phyloP scores from a whole-genome alignment of 768 basidiomycete species.

The Kwoniella sp. region DNA sequence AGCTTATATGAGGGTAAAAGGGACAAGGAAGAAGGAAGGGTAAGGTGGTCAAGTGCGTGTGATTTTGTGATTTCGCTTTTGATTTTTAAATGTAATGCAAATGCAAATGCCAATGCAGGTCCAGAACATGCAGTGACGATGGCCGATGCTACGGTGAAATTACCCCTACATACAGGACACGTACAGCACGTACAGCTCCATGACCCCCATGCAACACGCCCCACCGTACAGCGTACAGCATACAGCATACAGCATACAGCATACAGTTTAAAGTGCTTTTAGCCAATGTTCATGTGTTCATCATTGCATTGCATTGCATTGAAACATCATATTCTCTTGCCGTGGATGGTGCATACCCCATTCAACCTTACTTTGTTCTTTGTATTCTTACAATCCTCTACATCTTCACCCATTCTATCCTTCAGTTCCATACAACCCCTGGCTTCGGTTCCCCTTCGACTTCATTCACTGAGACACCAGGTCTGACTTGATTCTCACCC shows the following conservation, averaged over 20 bases:
- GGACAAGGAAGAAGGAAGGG: background rate
- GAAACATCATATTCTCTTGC: background rate
- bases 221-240: background rate
- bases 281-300: slow-evolving; percentile 17
- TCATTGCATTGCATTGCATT: too few relatives aligned
- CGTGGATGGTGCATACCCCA: background rate
- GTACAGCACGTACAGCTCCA: background rate
- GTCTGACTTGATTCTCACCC: too few relatives aligned
- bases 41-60: background rate
- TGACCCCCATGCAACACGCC: background rate
- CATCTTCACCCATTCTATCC: too few relatives aligned
- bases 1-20: too few relatives aligned
- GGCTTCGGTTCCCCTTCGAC: background rate
- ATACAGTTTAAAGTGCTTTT: slow-evolving; percentile 9
- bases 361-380: background rate
- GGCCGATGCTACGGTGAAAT: background rate
- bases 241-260: background rate
- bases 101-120: background rate
- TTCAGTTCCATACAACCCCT: background rate
- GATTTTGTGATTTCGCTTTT: slow-evolving; percentile 1
- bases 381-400: background rate
- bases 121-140: background rate
- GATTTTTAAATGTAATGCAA: background rate
- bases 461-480: too few relatives aligned
- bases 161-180: background rate